These are phyloP conservation scores for Sordariomycetes sp. DNA, from an alignment of 2,329 filamentous ascomycete genomes.

Conservation along the genomic window DNA sequence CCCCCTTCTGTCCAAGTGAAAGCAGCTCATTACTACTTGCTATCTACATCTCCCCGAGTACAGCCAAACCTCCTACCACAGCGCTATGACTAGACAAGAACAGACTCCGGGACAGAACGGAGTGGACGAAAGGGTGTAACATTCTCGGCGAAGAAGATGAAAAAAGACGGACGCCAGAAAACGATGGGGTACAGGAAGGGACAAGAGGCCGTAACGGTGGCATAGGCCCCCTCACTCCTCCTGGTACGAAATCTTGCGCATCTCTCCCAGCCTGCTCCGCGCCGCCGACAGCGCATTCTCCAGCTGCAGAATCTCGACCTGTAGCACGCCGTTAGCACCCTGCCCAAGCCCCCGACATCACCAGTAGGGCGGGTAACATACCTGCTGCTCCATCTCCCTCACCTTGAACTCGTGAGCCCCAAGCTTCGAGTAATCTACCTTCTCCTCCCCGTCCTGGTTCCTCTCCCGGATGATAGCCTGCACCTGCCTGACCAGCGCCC, in stretches of 20 bases:
- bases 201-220: too few species aligned
- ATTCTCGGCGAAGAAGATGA: too few species aligned
- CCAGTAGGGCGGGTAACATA: constrained; percentile 24
- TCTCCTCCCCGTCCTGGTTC: constrained; percentile 67
- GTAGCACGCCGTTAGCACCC: constrained; percentile 20
- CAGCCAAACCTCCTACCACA: too few species aligned
- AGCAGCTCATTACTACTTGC: too few species aligned
- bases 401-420: constrained; percentile 97
- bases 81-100: too few species aligned
- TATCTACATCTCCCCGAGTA: too few species aligned
- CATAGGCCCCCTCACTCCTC: constrained; percentile 40
- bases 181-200: too few species aligned
- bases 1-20: too few species aligned
- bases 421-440: constrained; percentile 76
- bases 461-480: constrained; percentile 87
- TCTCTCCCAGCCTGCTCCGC: constrained; percentile 77
- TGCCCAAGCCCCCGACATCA: not conserved
- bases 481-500: constrained; percentile 79
- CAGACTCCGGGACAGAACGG: too few species aligned
- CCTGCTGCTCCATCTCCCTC: constrained; percentile 98
- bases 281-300: constrained; percentile 77
- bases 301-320: constrained; percentile 91
- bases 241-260: constrained; percentile 94
- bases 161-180: too few species aligned
- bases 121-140: too few species aligned